Evolutionary conservation across 139 green algal species (phyloP).

Genomic region (Chara braunii): DNA sequence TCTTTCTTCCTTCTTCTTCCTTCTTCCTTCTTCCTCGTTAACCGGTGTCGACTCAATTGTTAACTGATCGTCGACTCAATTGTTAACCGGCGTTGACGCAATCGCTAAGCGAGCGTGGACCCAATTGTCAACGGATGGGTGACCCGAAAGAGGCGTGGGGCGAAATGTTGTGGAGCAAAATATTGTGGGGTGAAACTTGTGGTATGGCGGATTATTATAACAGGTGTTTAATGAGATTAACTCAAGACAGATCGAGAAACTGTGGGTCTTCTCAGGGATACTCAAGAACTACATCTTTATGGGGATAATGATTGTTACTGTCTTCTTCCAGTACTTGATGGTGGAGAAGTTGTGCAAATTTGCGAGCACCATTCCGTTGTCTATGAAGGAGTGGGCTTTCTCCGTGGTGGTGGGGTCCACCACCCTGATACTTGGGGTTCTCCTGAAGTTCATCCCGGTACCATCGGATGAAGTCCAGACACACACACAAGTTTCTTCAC

Average conservation of each 20-base stretch:
- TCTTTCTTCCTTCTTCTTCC: no score
- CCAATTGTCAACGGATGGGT: no score
- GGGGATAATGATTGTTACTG: constrained; percentile 27
- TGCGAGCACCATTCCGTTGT: constrained; percentile 11
- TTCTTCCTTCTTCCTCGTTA: no score
- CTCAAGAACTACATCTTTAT: constrained; percentile 38
- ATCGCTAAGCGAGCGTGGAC: no score
- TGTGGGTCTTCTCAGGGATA: constrained; percentile 39
- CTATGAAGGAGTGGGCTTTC: constrained; percentile 12
- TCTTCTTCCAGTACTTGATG: constrained; percentile 30
- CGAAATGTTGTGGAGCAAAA: no score
- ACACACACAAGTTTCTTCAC: background rate
- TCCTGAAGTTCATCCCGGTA: constrained; percentile 37
- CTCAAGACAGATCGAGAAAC: constrained; percentile 47
- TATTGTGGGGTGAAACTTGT: no score
- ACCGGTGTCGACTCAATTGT: no score
- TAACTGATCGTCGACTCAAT: no score
- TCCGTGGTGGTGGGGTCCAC: constrained; percentile 15
- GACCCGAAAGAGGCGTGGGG: no score
- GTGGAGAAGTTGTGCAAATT: constrained; percentile 34
- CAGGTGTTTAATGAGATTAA: constrained; percentile 87
- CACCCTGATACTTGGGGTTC: constrained; percentile 8
- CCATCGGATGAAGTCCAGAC: constrained; percentile 10
- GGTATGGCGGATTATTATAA: no score
- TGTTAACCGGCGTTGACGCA: no score